Base-by-base conservation (phyloP, 2,329 filamentous ascomycete species). In the Cytospora schulzeri region DNA sequence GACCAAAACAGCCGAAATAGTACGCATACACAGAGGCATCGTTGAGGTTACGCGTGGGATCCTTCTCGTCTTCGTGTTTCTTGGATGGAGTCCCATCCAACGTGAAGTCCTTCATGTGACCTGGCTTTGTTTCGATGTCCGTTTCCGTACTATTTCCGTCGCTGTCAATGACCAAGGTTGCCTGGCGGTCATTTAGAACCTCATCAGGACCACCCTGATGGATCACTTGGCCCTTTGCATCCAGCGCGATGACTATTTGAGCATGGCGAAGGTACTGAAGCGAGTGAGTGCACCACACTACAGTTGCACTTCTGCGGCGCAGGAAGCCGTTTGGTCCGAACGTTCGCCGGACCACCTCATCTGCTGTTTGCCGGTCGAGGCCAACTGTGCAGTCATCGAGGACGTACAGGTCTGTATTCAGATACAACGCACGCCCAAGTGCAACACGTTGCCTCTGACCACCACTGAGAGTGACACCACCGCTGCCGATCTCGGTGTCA, bases 381-480 rank as follows among this genome's bases (percentile, higher is more conserved):
- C 66, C 66, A 3, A 61, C 60, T 2, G 63, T 62, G n/a, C 53
- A 60, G 22, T 66, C 63, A 12, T 67, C 66, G 7, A 58, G 22
- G 14, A 67, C 31, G 14, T 62, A 61, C 2, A 60, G n/a, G 17
- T 63, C 57, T 1, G 63, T 31, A 6, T 53, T 22, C 22, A 66
- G 50, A 38, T 63, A 67, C 31, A 67, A 60, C 15, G 66, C 63
- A 48, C 63, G 56, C 8, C 63, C 66, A 19, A 67, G 61, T 7
- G 45, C 51, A 0, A 76, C 69, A 2, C 77, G 72, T 3, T 77
- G 73, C 53, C 71, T 68, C 56, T 81, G 79, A 0, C 80, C 80
- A 1, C 80, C 80, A 14, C 76, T 79, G 0, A 81, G 66, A 22
- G 74, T 76, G n/a, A 80, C 75, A 0, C 78, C 79, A 22, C 76